phyloP scores from a whole-genome alignment of 176 grass and related monocot species.

The Carex pumila region DNA sequence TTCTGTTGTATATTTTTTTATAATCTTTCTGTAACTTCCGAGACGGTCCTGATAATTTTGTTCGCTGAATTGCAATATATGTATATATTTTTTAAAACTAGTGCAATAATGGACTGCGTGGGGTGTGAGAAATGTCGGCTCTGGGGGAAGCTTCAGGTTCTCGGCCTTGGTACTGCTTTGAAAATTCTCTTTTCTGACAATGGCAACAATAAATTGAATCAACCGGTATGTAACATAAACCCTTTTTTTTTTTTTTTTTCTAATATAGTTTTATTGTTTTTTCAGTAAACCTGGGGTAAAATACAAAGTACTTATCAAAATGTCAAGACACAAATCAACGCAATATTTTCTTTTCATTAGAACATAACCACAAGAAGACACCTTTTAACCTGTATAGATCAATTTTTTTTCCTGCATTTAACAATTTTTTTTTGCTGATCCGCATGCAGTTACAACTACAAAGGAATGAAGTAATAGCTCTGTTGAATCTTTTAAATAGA shows the following conservation, averaged over 20 bases:
- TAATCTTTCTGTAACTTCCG: not conserved
- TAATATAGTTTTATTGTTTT: not conserved
- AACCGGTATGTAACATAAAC: slow-evolving; percentile 39
- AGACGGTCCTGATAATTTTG: not conserved
- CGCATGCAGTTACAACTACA: slow-evolving; percentile 78
- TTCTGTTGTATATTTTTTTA: slow-evolving; percentile 25
- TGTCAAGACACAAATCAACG: not conserved
- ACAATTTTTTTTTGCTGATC: not conserved
- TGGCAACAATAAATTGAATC: slow-evolving; percentile 43
- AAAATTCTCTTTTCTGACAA: slow-evolving; percentile 85
- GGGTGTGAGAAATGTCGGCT: slow-evolving; percentile 96
- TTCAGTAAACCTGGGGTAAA: not conserved
- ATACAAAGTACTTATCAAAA: not conserved
- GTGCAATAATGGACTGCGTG: slow-evolving; percentile 91
- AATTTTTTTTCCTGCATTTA: not conserved
- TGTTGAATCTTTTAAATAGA: slow-evolving; percentile 87
- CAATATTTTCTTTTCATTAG: not conserved
- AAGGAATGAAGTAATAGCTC: slow-evolving; percentile 86
- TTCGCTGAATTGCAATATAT: not conserved
- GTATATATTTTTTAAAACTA: slow-evolving; percentile 10
- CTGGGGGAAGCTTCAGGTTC: slow-evolving; percentile 98
- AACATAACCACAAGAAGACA: not conserved
- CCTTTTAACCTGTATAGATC: not conserved
- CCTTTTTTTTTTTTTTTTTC: not conserved
- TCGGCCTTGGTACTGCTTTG: slow-evolving; percentile 91